Conservation (phyloP, 1,139 yeast species). For the Nakaseomyces nivariensis region DNA sequence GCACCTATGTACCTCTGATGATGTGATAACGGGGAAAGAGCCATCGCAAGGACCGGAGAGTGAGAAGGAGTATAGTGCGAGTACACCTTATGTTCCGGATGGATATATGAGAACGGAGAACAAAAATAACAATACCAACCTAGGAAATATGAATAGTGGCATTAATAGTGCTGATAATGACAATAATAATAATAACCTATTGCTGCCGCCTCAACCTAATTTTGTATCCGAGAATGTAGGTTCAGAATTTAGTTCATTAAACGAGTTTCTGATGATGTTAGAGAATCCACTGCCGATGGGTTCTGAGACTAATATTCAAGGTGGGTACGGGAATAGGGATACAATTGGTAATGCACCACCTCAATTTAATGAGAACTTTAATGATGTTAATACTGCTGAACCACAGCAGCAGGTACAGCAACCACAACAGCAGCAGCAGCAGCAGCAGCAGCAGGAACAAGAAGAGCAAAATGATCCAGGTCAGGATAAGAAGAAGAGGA, state of each 20-base stretch:
- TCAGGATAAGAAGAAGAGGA: not conserved
- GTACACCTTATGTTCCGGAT: not conserved
- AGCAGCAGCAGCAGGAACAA: not conserved
- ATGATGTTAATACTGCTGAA: conserved; percentile 5
- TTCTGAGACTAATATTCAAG: conserved; percentile 3
- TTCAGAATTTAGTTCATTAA: conserved; percentile 81
- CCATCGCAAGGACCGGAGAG: not conserved
- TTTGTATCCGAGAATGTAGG: conserved; percentile 90
- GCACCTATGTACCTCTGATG: conserved; percentile 76
- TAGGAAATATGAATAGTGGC: not conserved
- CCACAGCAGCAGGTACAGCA: not conserved
- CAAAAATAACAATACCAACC: conserved; percentile 17
- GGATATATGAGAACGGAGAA: conserved; percentile 17
- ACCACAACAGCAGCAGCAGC: not conserved
- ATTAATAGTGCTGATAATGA: not conserved
- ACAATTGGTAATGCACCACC: not conserved
- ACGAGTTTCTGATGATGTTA: conserved; percentile 81
- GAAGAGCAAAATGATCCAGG: not conserved
- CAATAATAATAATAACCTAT: conserved; percentile 4
- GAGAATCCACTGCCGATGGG: conserved; percentile 55
- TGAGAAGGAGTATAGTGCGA: not conserved
- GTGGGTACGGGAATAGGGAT: not conserved
- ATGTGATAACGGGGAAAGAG: not conserved
- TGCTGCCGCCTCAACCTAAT: conserved; percentile 49
- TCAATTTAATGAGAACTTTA: conserved; percentile 7